phyloP scores from a whole-genome alignment of 768 basidiomycete species.

The Trametes meyenii region DNA sequence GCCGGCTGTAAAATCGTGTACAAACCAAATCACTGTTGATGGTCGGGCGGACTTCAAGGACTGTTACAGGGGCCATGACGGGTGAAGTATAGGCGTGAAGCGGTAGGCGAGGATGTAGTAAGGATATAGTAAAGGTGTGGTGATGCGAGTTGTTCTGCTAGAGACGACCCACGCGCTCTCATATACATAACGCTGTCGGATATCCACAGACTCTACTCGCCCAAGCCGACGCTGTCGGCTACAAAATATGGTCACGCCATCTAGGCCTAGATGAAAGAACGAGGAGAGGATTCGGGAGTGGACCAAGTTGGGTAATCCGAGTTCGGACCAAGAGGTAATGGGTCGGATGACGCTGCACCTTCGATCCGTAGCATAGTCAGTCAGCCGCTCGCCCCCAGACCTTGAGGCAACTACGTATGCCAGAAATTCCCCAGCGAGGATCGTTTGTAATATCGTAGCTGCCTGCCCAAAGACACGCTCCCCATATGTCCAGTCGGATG shows the following conservation, averaged over 20 bases:
- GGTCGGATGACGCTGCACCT: neutral
- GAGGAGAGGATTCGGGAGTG: constrained; percentile 1
- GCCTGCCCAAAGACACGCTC: too few species aligned
- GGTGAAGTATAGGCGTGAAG: neutral
- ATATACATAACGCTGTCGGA: neutral
- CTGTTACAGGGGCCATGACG: neutral
- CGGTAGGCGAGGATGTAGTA: neutral
- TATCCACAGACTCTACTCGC: neutral
- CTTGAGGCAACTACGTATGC: neutral
- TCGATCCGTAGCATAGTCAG: neutral
- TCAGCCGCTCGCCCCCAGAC: neutral
- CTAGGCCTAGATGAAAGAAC: neutral
- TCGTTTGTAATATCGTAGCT: too few species aligned
- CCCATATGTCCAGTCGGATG: too few species aligned
- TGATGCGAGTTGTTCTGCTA: neutral
- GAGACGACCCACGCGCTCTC: neutral
- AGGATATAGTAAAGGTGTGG: neutral
- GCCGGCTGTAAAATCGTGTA: neutral
- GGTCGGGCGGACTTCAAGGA: neutral
- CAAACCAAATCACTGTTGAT: neutral
- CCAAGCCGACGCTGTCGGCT: neutral
- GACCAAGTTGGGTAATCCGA: constrained; percentile 5
- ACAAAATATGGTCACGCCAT: neutral
- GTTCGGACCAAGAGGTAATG: neutral
- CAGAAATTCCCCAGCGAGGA: too few species aligned